Conservation (phyloP, 2,329 filamentous ascomycete species). For the Aspergillus phoenicis region DNA sequence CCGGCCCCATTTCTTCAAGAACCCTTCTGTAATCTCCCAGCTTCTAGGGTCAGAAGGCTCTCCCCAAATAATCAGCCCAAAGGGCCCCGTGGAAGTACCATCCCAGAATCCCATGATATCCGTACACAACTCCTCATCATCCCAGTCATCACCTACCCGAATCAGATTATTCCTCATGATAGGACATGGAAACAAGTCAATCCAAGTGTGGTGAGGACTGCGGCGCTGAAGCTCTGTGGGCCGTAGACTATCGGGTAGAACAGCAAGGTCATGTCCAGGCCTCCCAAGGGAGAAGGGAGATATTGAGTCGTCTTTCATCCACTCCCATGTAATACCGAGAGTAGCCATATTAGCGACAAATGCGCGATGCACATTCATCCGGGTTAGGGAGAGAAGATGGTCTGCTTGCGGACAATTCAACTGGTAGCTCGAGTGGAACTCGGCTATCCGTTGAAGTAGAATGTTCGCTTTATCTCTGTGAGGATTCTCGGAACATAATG, state of each 20-base stretch:
- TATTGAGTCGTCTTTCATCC: conserved; percentile 27
- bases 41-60: conserved; percentile 42
- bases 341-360: conserved; percentile 2
- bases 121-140: conserved; percentile 39
- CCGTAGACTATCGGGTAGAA: conserved; percentile 29
- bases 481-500: no score
- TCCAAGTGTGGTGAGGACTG: conserved; percentile 43
- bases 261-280: neutral
- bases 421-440: no score
- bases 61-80: conserved; percentile 48
- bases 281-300: conserved; percentile 23
- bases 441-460: no score
- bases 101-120: conserved; percentile 36
- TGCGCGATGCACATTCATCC: conserved; percentile 3
- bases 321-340: conserved; percentile 7
- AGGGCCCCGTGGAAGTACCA: conserved; percentile 16
- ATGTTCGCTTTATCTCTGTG: no score
- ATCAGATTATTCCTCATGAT: conserved; percentile 44
- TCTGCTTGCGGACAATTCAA: neutral
- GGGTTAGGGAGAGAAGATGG: conserved; percentile 6
- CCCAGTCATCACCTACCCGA: conserved; percentile 26
- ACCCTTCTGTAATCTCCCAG: conserved; percentile 50
- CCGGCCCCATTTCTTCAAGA: conserved; percentile 46
- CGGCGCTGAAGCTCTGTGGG: conserved; percentile 43
- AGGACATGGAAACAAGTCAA: conserved; percentile 34